A percentile compares a stretch with the other conserved stretches of the same genome.
Conservation (phyloP, 202 grass and related monocot species). For the Musa balbisiana region DNA sequence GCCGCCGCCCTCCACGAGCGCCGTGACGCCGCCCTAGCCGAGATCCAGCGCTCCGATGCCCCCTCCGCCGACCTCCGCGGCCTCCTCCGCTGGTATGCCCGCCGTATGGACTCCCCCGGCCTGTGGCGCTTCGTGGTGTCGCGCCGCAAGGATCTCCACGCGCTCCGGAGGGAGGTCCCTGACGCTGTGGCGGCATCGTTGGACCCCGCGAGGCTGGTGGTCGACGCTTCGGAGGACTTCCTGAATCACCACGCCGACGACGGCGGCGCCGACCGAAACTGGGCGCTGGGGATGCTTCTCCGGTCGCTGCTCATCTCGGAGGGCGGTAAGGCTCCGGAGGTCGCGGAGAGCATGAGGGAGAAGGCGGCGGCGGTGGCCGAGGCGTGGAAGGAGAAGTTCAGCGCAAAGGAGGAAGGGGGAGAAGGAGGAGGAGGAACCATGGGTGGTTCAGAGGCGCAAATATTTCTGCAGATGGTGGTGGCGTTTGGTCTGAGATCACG, state of each 20-base stretch:
- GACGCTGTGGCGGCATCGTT: conserved; percentile 39
- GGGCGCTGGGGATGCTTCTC: conserved; percentile 52
- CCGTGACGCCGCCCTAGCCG: conserved; percentile 21
- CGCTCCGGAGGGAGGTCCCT: conserved; percentile 36
- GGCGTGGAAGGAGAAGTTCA: conserved; percentile 48
- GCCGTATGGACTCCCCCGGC: conserved; percentile 54
- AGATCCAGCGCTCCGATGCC: conserved; percentile 30
- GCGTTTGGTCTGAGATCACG: conserved; percentile 48
- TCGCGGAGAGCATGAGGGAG: conserved; percentile 51
- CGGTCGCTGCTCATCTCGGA: conserved; percentile 36
- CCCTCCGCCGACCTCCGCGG: conserved; percentile 27
- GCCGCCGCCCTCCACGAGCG: conserved; percentile 26
- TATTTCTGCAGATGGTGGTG: conserved; percentile 61
- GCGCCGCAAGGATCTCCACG: conserved; percentile 36
- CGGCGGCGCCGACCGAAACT: conserved; percentile 39
- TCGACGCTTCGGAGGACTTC: conserved; percentile 55
- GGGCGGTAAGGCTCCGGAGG: conserved; percentile 38
- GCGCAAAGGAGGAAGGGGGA: conserved; percentile 15
- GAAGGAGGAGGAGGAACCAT: conserved; percentile 29
- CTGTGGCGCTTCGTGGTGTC: conserved; percentile 53
- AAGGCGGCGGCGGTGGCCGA: conserved; percentile 44
- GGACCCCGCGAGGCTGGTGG: conserved; percentile 52
- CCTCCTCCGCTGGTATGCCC: conserved; percentile 60
- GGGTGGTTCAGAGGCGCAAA: conserved; percentile 42
- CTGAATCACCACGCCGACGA: conserved; percentile 21